Conservation (phyloP, 352 stramenopile genomes). For the Pythium oligandrum region DNA sequence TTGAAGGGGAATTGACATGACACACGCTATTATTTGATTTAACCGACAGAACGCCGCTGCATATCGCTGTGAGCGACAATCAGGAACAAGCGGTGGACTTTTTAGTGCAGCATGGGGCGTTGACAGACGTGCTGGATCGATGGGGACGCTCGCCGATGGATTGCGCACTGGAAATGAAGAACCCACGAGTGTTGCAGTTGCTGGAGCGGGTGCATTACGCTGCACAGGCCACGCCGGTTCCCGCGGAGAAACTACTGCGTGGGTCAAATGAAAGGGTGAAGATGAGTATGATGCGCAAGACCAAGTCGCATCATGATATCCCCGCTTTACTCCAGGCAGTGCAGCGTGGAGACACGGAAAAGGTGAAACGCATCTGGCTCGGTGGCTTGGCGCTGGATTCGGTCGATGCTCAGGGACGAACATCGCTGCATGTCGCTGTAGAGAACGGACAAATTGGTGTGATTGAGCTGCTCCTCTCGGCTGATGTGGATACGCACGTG, state of each 20-base stretch:
- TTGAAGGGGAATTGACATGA: no score
- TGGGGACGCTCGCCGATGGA: slow-evolving; percentile 71
- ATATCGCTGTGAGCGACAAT: slow-evolving; percentile 69
- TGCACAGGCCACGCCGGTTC: neutral
- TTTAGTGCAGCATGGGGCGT: slow-evolving; percentile 53
- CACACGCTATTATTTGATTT: no score
- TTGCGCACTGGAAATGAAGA: slow-evolving; percentile 49
- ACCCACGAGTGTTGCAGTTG: slow-evolving; percentile 41
- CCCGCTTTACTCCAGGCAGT: slow-evolving; percentile 54
- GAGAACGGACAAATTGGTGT: slow-evolving; percentile 64
- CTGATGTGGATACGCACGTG: slow-evolving; percentile 53
- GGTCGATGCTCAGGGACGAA: slow-evolving; percentile 42
- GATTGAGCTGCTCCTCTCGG: slow-evolving; percentile 72
- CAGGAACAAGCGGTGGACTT: slow-evolving; percentile 55
- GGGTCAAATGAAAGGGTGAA: no score
- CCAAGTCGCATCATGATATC: slow-evolving; percentile 32
- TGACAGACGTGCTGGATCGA: slow-evolving; percentile 46
- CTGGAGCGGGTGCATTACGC: slow-evolving; percentile 35
- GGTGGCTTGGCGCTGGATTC: slow-evolving; percentile 56
- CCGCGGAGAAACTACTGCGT: neutral
- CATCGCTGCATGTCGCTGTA: slow-evolving; percentile 74
- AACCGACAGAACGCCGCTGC: slow-evolving; percentile 50
- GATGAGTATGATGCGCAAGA: neutral
- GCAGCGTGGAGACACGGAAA: slow-evolving; percentile 57
- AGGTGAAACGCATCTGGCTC: slow-evolving; percentile 76